These are phyloP conservation scores for Lactifluus rugatus DNA, from an alignment of 768 basidiomycete species.

Conservation along the genomic window DNA sequence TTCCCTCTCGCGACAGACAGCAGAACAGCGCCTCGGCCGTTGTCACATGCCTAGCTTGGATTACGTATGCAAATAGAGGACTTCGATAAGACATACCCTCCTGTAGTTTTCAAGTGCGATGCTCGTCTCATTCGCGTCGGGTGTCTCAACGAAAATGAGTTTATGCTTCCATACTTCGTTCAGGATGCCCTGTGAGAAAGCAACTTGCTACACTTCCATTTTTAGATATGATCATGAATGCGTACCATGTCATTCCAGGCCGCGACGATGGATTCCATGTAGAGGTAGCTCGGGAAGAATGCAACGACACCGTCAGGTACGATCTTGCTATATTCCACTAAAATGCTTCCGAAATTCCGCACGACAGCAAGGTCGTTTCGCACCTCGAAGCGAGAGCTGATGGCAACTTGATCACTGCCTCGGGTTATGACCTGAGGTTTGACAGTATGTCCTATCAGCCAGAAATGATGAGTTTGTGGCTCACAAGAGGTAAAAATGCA, in stretches of 20 bases:
- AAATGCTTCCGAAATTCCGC: conserved; percentile 95
- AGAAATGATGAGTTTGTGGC: conserved; percentile 20
- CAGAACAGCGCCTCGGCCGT: conserved; percentile 92
- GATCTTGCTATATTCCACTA: conserved; percentile 95
- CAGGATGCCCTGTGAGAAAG: conserved; percentile 68
- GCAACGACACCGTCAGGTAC: conserved; percentile 98
- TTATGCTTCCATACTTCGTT: conserved; percentile 99
- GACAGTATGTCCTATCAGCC: neutral
- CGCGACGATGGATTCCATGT: conserved; percentile 99
- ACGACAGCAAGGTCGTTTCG: conserved; percentile 98
- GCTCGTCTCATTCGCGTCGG: conserved; percentile 97
- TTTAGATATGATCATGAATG: conserved; percentile 14
- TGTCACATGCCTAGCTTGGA: conserved; percentile 78
- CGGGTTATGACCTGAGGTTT: conserved; percentile 80
- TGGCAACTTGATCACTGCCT: conserved; percentile 96
- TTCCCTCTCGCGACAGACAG: conserved; percentile 97
- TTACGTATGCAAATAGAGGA: neutral
- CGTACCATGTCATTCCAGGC: conserved; percentile 99
- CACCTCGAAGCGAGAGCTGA: conserved; percentile 97
- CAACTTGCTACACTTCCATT: neutral
- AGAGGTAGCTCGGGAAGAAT: conserved; percentile 98
- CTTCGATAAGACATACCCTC: conserved; percentile 41
- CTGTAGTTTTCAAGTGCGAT: conserved; percentile 97
- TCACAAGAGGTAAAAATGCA: conserved; percentile 87
- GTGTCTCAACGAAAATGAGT: conserved; percentile 97